phyloP scores from a whole-genome alignment of 441 rosid species.

The Brassica balearica region DNA sequence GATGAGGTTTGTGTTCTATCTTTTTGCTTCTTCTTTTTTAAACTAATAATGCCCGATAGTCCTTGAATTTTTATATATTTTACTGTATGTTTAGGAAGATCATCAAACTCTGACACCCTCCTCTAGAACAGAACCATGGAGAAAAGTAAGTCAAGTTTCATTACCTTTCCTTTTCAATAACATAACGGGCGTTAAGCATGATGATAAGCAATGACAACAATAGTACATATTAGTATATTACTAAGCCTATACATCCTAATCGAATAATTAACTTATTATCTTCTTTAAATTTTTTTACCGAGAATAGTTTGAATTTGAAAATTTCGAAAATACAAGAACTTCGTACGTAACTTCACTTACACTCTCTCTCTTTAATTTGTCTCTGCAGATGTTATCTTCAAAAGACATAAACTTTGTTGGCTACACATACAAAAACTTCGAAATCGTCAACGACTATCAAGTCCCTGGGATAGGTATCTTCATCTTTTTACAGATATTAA shows the following conservation, averaged over 20 bases:
- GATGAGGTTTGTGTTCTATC: constrained; percentile 53
- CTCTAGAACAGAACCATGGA: constrained; percentile 61
- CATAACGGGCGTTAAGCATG: neutral
- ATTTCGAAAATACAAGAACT: neutral
- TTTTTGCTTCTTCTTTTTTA: neutral
- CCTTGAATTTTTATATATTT: neutral
- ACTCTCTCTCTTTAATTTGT: neutral
- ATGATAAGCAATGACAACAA: neutral
- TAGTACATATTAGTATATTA: neutral
- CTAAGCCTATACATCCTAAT: neutral
- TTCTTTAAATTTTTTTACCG: neutral
- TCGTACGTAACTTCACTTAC: neutral
- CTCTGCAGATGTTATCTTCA: constrained; percentile 66
- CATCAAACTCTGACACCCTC: constrained; percentile 44
- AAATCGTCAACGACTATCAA: constrained; percentile 70
- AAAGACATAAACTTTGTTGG: constrained; percentile 75
- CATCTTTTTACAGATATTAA: neutral
- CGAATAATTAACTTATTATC: neutral
- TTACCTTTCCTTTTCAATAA: neutral
- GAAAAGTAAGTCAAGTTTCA: constrained; percentile 51
- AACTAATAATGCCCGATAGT: neutral
- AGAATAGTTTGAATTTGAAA: neutral
- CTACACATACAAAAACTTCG: constrained; percentile 72
- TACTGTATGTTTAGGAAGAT: constrained; percentile 49
- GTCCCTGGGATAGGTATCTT: constrained; percentile 65